Conservation (phyloP, 1,284 basidiomycete genomes). For the Blastosporella zonata region DNA sequence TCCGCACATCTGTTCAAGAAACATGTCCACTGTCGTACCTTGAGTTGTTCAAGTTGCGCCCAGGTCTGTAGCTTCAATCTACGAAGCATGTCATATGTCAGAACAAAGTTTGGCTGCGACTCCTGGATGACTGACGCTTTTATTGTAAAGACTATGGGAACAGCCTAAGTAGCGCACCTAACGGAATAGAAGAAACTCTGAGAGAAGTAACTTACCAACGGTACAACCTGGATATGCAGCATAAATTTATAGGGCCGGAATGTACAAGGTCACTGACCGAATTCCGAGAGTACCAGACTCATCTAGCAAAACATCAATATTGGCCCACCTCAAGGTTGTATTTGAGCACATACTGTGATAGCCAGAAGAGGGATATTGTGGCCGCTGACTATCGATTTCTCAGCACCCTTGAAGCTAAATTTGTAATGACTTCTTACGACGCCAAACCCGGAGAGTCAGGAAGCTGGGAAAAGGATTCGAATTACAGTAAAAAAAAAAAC, state of each 20-base stretch:
- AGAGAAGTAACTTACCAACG: conserved; percentile 30
- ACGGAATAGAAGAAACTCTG: background rate
- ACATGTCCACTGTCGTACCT: conserved; percentile 35
- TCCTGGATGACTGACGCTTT: conserved; percentile 34
- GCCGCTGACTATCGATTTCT: conserved; percentile 42
- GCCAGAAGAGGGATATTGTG: conserved; percentile 39
- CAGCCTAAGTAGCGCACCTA: conserved; percentile 6
- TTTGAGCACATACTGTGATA: conserved; percentile 33
- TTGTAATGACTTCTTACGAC: conserved; percentile 32
- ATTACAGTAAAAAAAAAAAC: background rate
- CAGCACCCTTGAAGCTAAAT: background rate
- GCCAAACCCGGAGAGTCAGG: conserved; percentile 51
- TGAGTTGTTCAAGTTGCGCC: conserved; percentile 40
- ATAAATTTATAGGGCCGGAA: too few species aligned
- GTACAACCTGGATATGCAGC: conserved; percentile 33
- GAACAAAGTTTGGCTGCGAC: background rate
- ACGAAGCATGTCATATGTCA: conserved; percentile 5
- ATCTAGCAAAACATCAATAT: conserved; percentile 24
- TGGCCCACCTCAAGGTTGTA: background rate
- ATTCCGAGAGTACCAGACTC: conserved; percentile 43
- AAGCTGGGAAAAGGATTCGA: conserved; percentile 34
- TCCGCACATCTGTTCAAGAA: background rate
- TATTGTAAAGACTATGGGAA: conserved; percentile 38
- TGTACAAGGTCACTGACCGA: conserved; percentile 43
- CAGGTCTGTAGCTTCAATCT: conserved; percentile 44